Conservation (phyloP, 208 protist genomes). For the Leishmania tarentolae region DNA sequence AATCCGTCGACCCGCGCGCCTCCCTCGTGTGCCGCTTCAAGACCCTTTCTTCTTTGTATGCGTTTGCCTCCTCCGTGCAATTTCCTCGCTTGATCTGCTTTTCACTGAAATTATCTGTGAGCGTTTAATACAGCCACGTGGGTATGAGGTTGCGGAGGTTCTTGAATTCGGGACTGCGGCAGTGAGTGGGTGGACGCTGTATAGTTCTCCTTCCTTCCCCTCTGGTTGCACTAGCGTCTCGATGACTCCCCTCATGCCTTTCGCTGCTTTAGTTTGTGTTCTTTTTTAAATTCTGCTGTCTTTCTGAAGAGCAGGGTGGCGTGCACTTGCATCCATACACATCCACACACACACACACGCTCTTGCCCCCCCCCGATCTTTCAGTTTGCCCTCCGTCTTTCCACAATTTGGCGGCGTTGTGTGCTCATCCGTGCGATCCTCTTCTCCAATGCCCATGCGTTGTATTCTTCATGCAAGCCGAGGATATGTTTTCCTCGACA, state of each 20-base stretch:
- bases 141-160: neutral
- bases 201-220: neutral
- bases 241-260: neutral
- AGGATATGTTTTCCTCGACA: neutral
- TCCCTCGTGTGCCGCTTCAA: no score
- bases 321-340: no score
- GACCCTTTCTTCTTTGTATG: no score
- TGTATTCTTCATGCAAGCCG: no score
- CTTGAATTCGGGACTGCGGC: neutral
- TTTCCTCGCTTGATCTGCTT: neutral
- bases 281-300: neutral
- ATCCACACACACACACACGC: neutral
- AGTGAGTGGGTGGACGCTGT: neutral
- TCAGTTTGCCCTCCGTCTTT: neutral
- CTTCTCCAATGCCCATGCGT: no score
- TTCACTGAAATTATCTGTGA: neutral
- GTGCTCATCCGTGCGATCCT: neutral
- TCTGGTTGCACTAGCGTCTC: neutral
- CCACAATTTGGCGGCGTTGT: neutral
- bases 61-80: neutral
- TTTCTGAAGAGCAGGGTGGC: neutral
- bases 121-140: neutral
- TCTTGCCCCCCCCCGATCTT: neutral
- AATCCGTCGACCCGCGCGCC: neutral
- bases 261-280: neutral